Base-by-base conservation (phyloP, 2,329 filamentous ascomycete genomes). In the Onygenales sp. region DNA sequence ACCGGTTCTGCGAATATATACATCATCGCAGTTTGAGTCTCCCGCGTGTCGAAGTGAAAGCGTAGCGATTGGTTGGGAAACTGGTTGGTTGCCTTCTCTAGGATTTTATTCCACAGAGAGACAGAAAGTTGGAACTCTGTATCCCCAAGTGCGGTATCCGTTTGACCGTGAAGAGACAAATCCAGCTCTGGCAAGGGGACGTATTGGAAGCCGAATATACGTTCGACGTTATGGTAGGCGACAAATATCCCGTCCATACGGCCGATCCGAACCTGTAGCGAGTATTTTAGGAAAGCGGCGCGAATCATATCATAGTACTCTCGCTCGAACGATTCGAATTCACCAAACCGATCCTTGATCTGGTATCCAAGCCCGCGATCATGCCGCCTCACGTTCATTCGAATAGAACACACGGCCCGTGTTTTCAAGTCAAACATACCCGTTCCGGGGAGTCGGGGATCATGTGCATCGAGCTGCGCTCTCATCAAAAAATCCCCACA, bases 171-270 rank as follows among this genome's bases (percentile, higher is more conserved):
- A n/a, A 98, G 70, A 0, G 88, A 81, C n/a, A 77, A 66, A 66
- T 98, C 93, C 86, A 98, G 90, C 65, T 98, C 93, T 3, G 81
- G 67, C 11, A 97, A 72, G 55, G 84, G 84, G 56, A 98, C 80
- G 66, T 98, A 98, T 69, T 98, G 93, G 69, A 98, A 98, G 5
- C 93, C 93, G 66, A 98, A 98, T 49, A 98, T 95, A 52, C 91
- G 86, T 69, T 91, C 80, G 2, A 90, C 88, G 67, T 98, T 98
- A 74, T 98, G 93, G 67, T 84, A 98, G 2, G 93, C 93, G 21
- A 97, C 87, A 65, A 97, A 98, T 49, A 97, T 96, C 52, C 93
- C 93, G 65, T 98, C 92, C 94, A 98, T 98, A 49, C 91, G 84
- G 14, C 94, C 93, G 82, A 98, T 94, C 44, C 93, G 87, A 32